Percentiles rank a stretch among this genome's conserved stretches.
Evolutionary conservation across 495 filamentous ascomycete genomes (phyloP).

Genomic region (Endocarpon pusillum): DNA sequence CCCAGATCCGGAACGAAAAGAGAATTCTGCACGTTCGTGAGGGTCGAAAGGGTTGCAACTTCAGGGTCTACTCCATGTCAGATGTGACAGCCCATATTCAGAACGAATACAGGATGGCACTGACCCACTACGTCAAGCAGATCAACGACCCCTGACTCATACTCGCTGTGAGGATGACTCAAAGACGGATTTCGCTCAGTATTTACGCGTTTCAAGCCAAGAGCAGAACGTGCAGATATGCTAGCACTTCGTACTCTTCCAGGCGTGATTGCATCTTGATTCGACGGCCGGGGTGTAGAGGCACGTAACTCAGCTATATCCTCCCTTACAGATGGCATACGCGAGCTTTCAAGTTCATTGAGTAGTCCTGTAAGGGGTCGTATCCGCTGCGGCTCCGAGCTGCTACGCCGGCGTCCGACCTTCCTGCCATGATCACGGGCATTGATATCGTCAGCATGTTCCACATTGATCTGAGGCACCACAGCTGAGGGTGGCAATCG

Average conservation of each 20-base stretch:
- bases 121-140: conserved; percentile 55
- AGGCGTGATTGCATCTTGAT: conserved; percentile 1
- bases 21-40: conserved; percentile 68
- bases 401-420: conserved; percentile 26
- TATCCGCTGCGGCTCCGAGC: conserved; percentile 25
- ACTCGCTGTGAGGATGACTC: conserved; percentile 19
- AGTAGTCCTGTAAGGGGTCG: conserved; percentile 12
- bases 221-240: conserved; percentile 17
- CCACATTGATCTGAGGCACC: background rate
- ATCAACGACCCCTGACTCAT: conserved; percentile 45
- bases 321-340: conserved; percentile 24
- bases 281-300: conserved; percentile 7
- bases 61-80: conserved; percentile 42
- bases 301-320: conserved; percentile 12
- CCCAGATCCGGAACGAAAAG: conserved; percentile 59
- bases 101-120: conserved; percentile 7
- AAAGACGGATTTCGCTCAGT: conserved; percentile 7
- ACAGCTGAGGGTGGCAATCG: background rate
- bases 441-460: conserved; percentile 16
- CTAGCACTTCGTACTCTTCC: conserved; percentile 21
- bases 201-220: conserved; percentile 16
- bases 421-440: too few relatives aligned
- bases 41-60: conserved; percentile 52
- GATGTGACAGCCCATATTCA: conserved; percentile 2
- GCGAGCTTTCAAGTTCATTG: too few relatives aligned